Conservation (phyloP, 2,329 filamentous ascomycete genomes). For the Polytolypa hystricis region DNA sequence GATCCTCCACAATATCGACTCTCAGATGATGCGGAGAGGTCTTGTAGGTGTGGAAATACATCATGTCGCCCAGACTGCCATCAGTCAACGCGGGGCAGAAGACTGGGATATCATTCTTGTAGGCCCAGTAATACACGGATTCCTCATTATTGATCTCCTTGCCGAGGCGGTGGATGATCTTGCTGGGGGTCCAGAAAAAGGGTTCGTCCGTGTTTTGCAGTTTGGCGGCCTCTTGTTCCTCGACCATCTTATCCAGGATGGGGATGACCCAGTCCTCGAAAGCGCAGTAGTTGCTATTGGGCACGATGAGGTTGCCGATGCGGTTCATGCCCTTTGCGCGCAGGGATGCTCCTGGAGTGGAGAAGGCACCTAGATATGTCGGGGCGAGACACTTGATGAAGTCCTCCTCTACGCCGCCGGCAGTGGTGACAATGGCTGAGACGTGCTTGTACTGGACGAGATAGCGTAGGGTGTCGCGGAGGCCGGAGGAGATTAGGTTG, state of each 20-base stretch:
- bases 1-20: slow-evolving; percentile 88
- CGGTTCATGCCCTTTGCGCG: slow-evolving; percentile 82
- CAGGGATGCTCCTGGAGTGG: slow-evolving; percentile 61
- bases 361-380: slow-evolving; percentile 86
- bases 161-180: slow-evolving; percentile 78
- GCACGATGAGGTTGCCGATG: slow-evolving; percentile 90
- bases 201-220: slow-evolving; percentile 51
- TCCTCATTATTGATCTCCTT: slow-evolving; percentile 88
- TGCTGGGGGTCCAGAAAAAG: slow-evolving; percentile 86
- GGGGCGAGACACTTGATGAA: slow-evolving; percentile 95
- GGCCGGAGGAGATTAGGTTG: slow-evolving; percentile 91
- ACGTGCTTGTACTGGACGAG: slow-evolving; percentile 88
- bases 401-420: slow-evolving; percentile 92
- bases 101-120: slow-evolving; percentile 90
- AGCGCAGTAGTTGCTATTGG: slow-evolving; percentile 92
- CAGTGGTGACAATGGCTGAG: slow-evolving; percentile 86
- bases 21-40: slow-evolving; percentile 68
- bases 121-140: slow-evolving; percentile 95
- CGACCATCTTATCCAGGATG: slow-evolving; percentile 86
- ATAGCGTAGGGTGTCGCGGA: slow-evolving; percentile 83
- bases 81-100: slow-evolving; percentile 96
- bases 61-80: slow-evolving; percentile 91
- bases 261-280: slow-evolving; percentile 98
- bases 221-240: slow-evolving; percentile 77
- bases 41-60: slow-evolving; percentile 97